phyloP scores from a whole-genome alignment of 331 rosid genomes.

The Acacia concinna region DNA sequence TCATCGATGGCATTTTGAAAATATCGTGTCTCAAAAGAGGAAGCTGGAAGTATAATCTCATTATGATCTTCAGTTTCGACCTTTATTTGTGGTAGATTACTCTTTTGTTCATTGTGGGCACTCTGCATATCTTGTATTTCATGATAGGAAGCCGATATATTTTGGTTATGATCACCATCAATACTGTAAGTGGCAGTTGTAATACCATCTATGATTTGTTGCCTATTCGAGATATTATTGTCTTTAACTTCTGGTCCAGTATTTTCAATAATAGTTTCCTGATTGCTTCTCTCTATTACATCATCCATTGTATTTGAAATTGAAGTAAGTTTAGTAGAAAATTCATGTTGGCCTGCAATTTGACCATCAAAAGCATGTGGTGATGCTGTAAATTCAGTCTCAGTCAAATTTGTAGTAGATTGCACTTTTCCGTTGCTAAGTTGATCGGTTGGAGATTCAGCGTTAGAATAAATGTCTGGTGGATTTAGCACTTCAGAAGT shows the following conservation, averaged over 20 bases:
- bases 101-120: constrained; percentile 4
- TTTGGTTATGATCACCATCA: constrained; percentile 28
- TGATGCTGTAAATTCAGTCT: constrained; percentile 6
- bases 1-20: constrained; percentile 12
- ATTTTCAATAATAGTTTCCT: constrained; percentile 33
- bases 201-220: constrained; percentile 25
- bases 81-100: constrained; percentile 23
- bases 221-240: constrained; percentile 22
- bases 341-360: constrained; percentile 40
- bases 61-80: constrained; percentile 31
- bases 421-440: constrained; percentile 40
- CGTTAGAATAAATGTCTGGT: constrained; percentile 4
- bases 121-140: constrained; percentile 24
- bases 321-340: constrained; percentile 34
- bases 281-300: constrained; percentile 34
- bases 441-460: constrained; percentile 31
- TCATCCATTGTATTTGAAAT: constrained; percentile 29
- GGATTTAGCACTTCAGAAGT: neutral
- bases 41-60: constrained; percentile 26
- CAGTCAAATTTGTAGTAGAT: constrained; percentile 30
- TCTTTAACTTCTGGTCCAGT: constrained; percentile 30
- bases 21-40: constrained; percentile 22
- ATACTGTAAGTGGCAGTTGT: constrained; percentile 14
- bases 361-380: constrained; percentile 39
- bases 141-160: constrained; percentile 25